A percentile compares a stretch with the other conserved stretches of the same genome.
These are phyloP conservation scores for Cutaneotrichosporon sp. DNA, from an alignment of 1,284 basidiomycete species.

Conservation along the genomic window DNA sequence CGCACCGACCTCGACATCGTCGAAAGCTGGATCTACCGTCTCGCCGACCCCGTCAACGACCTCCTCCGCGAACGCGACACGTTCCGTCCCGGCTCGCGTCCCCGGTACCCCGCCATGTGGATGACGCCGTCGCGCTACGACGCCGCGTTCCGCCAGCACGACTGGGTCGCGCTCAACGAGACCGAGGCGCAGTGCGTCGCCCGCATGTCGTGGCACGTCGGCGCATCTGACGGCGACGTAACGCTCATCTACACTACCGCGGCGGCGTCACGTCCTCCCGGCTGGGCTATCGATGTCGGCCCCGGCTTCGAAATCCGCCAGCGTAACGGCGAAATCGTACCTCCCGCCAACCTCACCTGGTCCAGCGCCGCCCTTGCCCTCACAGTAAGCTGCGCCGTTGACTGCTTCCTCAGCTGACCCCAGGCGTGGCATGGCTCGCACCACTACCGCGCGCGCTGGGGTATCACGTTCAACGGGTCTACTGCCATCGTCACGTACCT, in stretches of 20 bases:
- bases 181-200: background rate
- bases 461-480: conserved; percentile 9
- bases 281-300: conserved; percentile 3
- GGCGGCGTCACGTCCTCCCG: background rate
- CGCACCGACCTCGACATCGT: background rate
- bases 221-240: background rate
- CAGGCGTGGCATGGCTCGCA: conserved; percentile 12
- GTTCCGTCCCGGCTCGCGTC: background rate
- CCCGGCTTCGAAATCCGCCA: conserved; percentile 5
- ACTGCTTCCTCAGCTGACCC: background rate
- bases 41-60: background rate
- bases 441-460: conserved; percentile 13
- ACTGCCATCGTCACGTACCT: conserved; percentile 10
- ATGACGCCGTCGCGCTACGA: background rate
- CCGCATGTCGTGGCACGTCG: background rate
- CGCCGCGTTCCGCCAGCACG: background rate
- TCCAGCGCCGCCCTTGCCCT: conserved; percentile 1
- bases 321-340: background rate
- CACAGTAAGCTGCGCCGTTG: background rate
- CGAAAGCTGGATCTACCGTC: background rate
- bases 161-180: background rate
- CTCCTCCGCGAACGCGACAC: background rate
- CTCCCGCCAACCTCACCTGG: background rate
- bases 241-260: background rate
- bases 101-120: background rate